A percentile compares a stretch with the other conserved stretches of the same genome.
phyloP scores from a whole-genome alignment of 1,139 yeast genomes.

The Arxiozyma bovina region DNA sequence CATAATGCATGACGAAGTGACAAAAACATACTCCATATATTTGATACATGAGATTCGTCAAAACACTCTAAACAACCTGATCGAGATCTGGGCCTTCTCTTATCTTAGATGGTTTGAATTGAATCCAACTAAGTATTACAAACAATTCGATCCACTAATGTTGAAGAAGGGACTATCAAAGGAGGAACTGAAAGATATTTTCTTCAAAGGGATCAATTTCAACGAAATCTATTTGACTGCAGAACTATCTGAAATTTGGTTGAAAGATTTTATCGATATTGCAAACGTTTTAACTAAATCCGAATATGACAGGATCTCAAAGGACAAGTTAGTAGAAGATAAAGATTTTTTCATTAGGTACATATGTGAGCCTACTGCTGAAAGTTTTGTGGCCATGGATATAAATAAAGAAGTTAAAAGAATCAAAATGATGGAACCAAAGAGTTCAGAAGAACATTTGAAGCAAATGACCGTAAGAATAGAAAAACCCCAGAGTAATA shows the following conservation, averaged over 20 bases:
- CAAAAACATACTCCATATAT: constrained; percentile 22
- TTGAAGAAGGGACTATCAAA: constrained; percentile 8
- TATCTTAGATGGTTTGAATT: constrained; percentile 29
- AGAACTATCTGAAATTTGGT: constrained; percentile 25
- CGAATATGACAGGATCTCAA: constrained; percentile 7
- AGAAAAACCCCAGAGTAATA: neutral
- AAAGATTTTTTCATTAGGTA: constrained; percentile 18
- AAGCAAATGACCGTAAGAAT: constrained; percentile 16
- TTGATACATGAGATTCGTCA: constrained; percentile 28
- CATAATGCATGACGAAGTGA: constrained; percentile 19
- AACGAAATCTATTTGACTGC: constrained; percentile 28
- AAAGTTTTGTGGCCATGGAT: constrained; percentile 20
- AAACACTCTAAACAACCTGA: constrained; percentile 24
- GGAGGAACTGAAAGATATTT: constrained; percentile 14
- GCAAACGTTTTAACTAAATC: constrained; percentile 17
- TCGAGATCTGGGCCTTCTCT: constrained; percentile 27
- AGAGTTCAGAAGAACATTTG: constrained; percentile 21
- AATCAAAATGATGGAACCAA: constrained; percentile 17
- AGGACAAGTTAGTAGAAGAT: constrained; percentile 4
- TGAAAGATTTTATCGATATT: constrained; percentile 19
- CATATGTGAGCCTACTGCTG: constrained; percentile 25
- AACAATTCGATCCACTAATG: constrained; percentile 14
- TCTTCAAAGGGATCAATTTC: constrained; percentile 17
- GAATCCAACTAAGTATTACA: constrained; percentile 17
- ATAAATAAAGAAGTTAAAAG: constrained; percentile 16